Base-by-base conservation (phyloP, 2,329 filamentous ascomycete genomes). In the Botrytis paeoniae region DNA sequence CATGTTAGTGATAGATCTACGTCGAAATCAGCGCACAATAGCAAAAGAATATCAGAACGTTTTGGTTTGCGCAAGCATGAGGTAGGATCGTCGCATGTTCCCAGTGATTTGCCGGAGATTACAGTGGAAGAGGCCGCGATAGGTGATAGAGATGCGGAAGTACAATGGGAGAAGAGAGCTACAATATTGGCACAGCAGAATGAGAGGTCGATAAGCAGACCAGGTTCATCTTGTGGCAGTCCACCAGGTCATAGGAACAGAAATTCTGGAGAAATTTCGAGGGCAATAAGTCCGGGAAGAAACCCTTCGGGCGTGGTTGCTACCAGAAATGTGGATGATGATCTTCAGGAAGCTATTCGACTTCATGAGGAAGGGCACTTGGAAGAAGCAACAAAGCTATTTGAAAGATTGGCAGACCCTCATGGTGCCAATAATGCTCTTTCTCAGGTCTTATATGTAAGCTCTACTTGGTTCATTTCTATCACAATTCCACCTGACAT, bases 291-390 rank as follows among this genome's bases (percentile, higher is more conserved):
- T 20, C 59, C 68, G 14, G 66, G 78, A 76, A 62, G 64, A 61
- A 68, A 60, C 63, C 64, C 74, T 54, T 74, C 75, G 70, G 73
- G 75, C n/a, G 70, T 76, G 63, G 84, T 88, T 51, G 86, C 85
- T 70, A 85, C 85, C 65, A 85, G 87, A 80, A 83, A 83, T 73
- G 86, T 87, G 71, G 89, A 91, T 80, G 86, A 88, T 73, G 91
- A 93, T 82, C 97, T 99, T 73, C 95, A 98, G 83, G 91, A 97
- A 83, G 96, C 96, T n/a, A 99, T 99, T 81, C 88, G 92, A 75
- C 86, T 98, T 76, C 96, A 99, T 81, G 96, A 99, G 83, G 87
- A 86, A 64, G 95, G 95, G 73, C 88, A 96, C 74, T 86, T 97
- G 73, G 89, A 90, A 79, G 84, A 86, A 79, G 96, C 94, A 70